Conservation (phyloP, 2,329 filamentous ascomycete genomes). For the Phialophora chinensis region DNA sequence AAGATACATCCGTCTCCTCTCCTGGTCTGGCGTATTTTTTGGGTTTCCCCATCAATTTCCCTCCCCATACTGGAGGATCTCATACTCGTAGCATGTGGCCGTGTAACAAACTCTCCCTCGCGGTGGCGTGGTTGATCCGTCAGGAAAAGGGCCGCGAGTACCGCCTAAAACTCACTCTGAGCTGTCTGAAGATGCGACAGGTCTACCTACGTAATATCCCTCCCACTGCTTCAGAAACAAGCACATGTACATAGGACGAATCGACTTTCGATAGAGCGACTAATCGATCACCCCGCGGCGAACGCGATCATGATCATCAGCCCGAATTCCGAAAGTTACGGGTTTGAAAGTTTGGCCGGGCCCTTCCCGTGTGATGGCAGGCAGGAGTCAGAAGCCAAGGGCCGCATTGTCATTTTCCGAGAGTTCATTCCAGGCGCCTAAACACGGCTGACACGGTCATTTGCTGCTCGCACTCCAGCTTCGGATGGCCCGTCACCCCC, state of each 20-base stretch:
- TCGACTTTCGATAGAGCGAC: not conserved
- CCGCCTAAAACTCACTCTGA: not conserved
- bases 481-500: constrained; percentile 3
- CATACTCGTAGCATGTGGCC: not conserved
- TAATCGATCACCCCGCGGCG: not conserved
- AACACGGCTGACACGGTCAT: not conserved
- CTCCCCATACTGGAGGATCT: not conserved
- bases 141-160: not conserved
- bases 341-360: not conserved
- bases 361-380: not conserved
- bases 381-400: not conserved
- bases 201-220: not conserved
- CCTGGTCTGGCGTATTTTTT: not conserved
- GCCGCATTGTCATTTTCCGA: not conserved
- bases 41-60: constrained; percentile 13
- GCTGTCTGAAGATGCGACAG: not conserved
- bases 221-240: not conserved
- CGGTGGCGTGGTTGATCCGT: not conserved
- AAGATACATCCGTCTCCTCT: constrained; percentile 2
- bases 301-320: not conserved
- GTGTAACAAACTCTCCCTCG: not conserved
- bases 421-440: not conserved
- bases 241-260: not conserved
- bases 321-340: constrained; percentile 9
- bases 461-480: constrained; percentile 5